A percentile compares a stretch with the other conserved stretches of the same genome.
Conservation (phyloP, 2,329 filamentous ascomycete genomes). For the Alternaria sp. region DNA sequence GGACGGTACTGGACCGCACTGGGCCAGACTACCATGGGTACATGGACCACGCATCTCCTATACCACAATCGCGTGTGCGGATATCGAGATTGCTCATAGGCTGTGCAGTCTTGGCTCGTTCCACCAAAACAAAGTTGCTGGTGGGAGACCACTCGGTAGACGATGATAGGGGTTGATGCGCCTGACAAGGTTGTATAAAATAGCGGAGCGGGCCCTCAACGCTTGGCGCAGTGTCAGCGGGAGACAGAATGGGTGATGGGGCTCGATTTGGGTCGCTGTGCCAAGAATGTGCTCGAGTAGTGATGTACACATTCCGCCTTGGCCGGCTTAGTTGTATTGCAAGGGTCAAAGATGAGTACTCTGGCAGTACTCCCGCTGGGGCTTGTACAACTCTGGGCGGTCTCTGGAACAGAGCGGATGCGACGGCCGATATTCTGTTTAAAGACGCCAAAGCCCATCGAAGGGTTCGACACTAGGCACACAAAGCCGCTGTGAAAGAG, state of each 20-base stretch:
- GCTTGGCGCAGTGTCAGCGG: slow-evolving; percentile 35
- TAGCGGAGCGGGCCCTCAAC: slow-evolving; percentile 36
- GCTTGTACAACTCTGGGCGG: slow-evolving; percentile 33
- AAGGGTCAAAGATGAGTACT: slow-evolving; percentile 27
- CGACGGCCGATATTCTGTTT: slow-evolving; percentile 11
- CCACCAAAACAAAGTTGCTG: slow-evolving; percentile 22
- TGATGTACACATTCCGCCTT: slow-evolving; percentile 38
- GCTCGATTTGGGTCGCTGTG: slow-evolving; percentile 33
- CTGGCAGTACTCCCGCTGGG: slow-evolving; percentile 36
- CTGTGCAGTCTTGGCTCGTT: slow-evolving; percentile 19
- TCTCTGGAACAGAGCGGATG: slow-evolving; percentile 21
- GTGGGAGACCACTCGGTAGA: slow-evolving; percentile 10
- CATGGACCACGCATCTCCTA: slow-evolving; percentile 18
- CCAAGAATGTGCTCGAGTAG: slow-evolving; percentile 27
- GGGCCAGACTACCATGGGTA: slow-evolving; percentile 28
- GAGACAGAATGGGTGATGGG: slow-evolving; percentile 19
- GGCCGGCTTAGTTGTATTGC: slow-evolving; percentile 33
- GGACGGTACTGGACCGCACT: slow-evolving; percentile 12
- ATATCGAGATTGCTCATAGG: slow-evolving; percentile 23
- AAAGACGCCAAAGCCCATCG: slow-evolving; percentile 7
- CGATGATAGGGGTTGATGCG: slow-evolving; percentile 28
- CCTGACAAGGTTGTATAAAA: slow-evolving; percentile 20
- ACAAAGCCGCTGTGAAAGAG: slow-evolving; percentile 12
- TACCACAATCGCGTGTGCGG: slow-evolving; percentile 18
- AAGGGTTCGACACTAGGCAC: background rate